phyloP scores from a whole-genome alignment of 2,329 filamentous ascomycete species.

The Colletotrichum scovillei region DNA sequence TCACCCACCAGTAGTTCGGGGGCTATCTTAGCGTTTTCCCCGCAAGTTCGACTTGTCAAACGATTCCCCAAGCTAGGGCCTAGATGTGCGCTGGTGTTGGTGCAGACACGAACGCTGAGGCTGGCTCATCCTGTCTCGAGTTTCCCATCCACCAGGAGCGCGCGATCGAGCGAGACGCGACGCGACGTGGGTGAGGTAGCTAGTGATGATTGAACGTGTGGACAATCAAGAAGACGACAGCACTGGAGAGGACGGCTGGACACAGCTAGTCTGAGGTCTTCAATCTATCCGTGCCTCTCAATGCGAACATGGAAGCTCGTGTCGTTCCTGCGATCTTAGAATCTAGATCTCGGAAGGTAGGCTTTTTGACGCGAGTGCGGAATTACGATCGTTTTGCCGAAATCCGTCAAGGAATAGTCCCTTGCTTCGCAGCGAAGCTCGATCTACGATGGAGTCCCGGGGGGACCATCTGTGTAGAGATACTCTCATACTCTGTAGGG shows the following conservation, averaged over 20 bases:
- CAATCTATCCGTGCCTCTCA: neutral
- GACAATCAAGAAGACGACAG: neutral
- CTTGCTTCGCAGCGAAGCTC: slow-evolving; percentile 21
- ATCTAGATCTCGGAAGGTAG: slow-evolving; percentile 7
- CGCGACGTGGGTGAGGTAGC: neutral
- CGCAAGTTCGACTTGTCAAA: slow-evolving; percentile 36
- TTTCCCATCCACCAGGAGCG: slow-evolving; percentile 7
- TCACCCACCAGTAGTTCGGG: slow-evolving; percentile 21
- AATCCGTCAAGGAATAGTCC: slow-evolving; percentile 4
- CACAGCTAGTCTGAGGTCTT: neutral
- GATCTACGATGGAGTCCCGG: neutral
- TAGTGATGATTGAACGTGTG: neutral
- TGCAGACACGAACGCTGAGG: slow-evolving; percentile 3
- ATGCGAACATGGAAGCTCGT: neutral
- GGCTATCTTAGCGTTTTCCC: slow-evolving; percentile 33
- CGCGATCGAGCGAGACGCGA: slow-evolving; percentile 10
- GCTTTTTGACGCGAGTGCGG: neutral
- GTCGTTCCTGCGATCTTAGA: neutral
- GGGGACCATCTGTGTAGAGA: neutral
- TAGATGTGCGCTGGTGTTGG: slow-evolving; percentile 7
- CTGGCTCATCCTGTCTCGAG: slow-evolving; percentile 6
- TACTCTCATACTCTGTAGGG: too few species aligned
- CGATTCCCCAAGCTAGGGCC: slow-evolving; percentile 17
- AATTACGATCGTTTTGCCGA: slow-evolving; percentile 17
- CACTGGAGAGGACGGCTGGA: neutral